Evolutionary conservation across 768 basidiomycete species (phyloP), one percentile per base, ranked within the genome.

Genomic region (Agrocybe praecox): DNA sequence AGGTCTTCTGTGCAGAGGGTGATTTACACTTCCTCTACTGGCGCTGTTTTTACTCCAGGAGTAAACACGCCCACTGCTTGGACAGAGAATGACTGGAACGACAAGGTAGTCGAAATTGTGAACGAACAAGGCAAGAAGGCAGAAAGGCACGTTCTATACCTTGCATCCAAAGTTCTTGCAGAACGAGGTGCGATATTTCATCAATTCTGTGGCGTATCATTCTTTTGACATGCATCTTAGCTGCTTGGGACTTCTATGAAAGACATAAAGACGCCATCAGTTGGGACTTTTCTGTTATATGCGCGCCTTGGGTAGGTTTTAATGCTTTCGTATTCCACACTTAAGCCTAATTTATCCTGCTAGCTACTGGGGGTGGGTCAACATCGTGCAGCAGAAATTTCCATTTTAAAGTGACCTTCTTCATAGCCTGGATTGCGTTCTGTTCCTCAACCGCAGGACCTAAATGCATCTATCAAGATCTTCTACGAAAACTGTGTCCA

Each of bases 1-100:
- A 74, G 80, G 56, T 60, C 77, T 12, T 61, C 65, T 8, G 74
- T 92, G 62, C 83, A 88, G 66, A 81, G 90, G 4, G 72, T 93
- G 40, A 81, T 90, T 11, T 69, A 88, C 59, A 89, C 87, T 0
- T 83, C 84, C 11, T 89, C 88, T 1, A 72, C 67, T 44, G 88
- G 81, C 0, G 70, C 84, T 0, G 61, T 87, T 11, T 56, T 79
- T 0, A 62, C 60, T 14, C 21, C 57, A 12, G 58, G 60, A 7
- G 53, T 67, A 0, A 59, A 4, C 5, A 12, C 58, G 0, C 64
- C 73, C 0, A 46, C 29, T 45, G 70, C 69, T 1, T 80, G 75
- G 61, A 72, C 65, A 21, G 84, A 88, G 61, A 57, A 59, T 5
- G 75, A 89, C 68, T 89, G 88, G 89, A 87, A 88, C 62, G 65